Percentiles rank a stretch among this genome's conserved stretches.
Conservation (phyloP, 805 yeast genomes). For the Ogataea allantospora region DNA sequence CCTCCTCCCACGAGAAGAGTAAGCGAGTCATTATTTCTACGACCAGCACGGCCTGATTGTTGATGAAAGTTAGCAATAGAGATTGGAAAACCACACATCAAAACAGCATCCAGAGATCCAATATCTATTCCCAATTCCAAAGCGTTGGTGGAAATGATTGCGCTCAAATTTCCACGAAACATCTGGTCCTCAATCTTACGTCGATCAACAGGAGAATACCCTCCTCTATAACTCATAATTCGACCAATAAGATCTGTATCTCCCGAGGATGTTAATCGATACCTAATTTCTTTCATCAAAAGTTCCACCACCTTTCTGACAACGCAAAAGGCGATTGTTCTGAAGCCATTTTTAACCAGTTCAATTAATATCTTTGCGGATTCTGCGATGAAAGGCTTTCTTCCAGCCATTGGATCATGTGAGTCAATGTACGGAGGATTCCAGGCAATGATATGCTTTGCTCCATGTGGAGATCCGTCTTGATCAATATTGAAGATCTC, state of each 20-base stretch:
- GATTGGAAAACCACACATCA: slow-evolving; percentile 90
- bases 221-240: slow-evolving; percentile 93
- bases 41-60: slow-evolving; percentile 96
- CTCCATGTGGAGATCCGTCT: slow-evolving; percentile 90
- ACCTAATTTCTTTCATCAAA: slow-evolving; percentile 77
- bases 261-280: slow-evolving; percentile 44
- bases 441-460: slow-evolving; percentile 76
- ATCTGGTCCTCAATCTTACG: slow-evolving; percentile 84
- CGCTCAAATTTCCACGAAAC: slow-evolving; percentile 83
- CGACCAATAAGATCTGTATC: slow-evolving; percentile 50
- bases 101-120: slow-evolving; percentile 86
- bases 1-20: slow-evolving; percentile 82
- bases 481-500: slow-evolving; percentile 55
- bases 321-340: slow-evolving; percentile 88
- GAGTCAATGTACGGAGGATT: slow-evolving; percentile 72
- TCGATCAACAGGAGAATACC: slow-evolving; percentile 83
- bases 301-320: slow-evolving; percentile 85
- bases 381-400: slow-evolving; percentile 71
- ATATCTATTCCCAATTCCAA: slow-evolving; percentile 94
- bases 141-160: slow-evolving; percentile 93
- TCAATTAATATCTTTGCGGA: slow-evolving; percentile 73
- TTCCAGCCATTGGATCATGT: slow-evolving; percentile 52
- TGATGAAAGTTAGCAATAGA: slow-evolving; percentile 87
- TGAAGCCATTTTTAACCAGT: slow-evolving; percentile 58
- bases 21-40: slow-evolving; percentile 80